These are phyloP conservation scores for Aspergillus novoparasiticus DNA, from an alignment of 2,329 filamentous ascomycete genomes.

Conservation along the genomic window DNA sequence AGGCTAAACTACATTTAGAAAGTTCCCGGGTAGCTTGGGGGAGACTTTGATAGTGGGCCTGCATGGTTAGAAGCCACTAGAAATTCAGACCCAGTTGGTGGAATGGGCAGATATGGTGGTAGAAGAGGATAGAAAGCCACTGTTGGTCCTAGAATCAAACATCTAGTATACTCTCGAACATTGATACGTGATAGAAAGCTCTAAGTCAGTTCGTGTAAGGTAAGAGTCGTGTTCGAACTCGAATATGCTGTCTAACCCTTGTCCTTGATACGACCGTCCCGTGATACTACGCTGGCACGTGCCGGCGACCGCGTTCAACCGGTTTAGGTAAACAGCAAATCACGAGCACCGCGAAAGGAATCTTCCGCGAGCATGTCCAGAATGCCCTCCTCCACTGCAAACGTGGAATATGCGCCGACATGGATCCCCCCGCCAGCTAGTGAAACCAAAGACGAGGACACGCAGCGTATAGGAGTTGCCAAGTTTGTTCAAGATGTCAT, in stretches of 20 bases:
- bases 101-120: not conserved
- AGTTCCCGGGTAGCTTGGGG: not conserved
- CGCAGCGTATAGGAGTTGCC: not conserved
- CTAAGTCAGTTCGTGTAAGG: not conserved
- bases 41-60: slow-evolving; percentile 2
- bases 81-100: not conserved
- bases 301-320: not conserved
- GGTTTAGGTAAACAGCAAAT: not conserved
- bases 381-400: not conserved
- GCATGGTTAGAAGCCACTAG: not conserved
- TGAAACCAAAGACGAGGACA: not conserved
- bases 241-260: not conserved
- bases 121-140: slow-evolving; percentile 1
- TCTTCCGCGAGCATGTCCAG: not conserved
- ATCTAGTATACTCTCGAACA: not conserved
- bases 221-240: too few species aligned
- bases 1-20: slow-evolving; percentile 3
- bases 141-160: not conserved
- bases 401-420: not conserved
- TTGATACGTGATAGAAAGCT: not conserved
- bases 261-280: not conserved
- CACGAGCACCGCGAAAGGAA: not conserved
- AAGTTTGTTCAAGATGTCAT: not conserved
- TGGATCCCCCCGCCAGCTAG: not conserved
- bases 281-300: not conserved